Percentiles rank a stretch among this genome's conserved stretches.
Evolutionary conservation across 163 green algal genomes (phyloP).

Genomic region (Volvox carteri): DNA sequence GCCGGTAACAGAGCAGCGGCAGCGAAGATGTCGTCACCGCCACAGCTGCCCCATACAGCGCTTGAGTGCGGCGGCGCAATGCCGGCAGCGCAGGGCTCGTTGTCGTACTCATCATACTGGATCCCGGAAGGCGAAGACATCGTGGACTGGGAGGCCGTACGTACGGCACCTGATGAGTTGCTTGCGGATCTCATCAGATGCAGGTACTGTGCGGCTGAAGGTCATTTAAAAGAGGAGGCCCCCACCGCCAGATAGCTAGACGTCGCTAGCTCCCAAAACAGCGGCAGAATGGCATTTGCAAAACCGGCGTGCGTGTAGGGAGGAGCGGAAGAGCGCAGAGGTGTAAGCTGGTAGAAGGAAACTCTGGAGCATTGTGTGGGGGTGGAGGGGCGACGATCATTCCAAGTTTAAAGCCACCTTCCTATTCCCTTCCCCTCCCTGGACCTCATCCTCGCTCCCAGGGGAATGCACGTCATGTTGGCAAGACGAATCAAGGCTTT

Average conservation of each 20-base stretch:
- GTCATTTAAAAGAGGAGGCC: no score
- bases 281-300: no score
- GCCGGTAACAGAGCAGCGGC: neutral
- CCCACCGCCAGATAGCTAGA: no score
- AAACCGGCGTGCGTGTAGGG: no score
- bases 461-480: conserved; percentile 77
- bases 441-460: neutral
- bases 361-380: no score
- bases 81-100: neutral
- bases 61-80: neutral
- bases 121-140: conserved; percentile 66
- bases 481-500: conserved; percentile 72
- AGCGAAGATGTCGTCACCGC: no score
- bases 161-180: conserved; percentile 60
- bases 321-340: no score
- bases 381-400: no score
- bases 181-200: conserved; percentile 79
- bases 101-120: conserved; percentile 25
- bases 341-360: no score
- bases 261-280: no score
- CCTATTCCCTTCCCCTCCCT: no score
- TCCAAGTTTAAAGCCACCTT: no score
- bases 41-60: neutral
- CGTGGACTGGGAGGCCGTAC: conserved; percentile 84
- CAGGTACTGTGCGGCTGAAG: conserved; percentile 38